Evolutionary conservation across 805 yeast genomes (phyloP), one percentile per base, ranked within the genome.

Genomic region (Lachancea thermotolerans): DNA sequence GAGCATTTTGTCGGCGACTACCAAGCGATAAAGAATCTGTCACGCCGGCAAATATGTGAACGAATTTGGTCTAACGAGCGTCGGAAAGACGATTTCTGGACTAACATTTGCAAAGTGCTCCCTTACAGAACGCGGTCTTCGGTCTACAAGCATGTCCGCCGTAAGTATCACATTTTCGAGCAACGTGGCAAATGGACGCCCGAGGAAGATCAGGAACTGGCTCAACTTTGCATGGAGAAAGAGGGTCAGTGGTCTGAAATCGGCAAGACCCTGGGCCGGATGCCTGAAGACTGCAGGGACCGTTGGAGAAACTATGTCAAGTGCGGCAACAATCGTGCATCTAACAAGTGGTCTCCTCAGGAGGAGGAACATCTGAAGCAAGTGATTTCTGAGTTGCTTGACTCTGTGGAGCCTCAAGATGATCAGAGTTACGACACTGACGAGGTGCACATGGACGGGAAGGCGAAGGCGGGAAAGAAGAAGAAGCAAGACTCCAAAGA

Each of bases 211-310:
- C 74, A 68, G 33, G 72, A 74, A 39, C 70, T 91, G 43, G 78
- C 79, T 1, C 73, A 73, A 44, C 67, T 86, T 42, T 85, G 86
- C 10, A 64, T 74, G 9, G 78, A 80, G 21, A 76, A 78, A 53
- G 87, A 81, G 47, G 88, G 93, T 14, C 88, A 85, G 58, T 91
- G 98, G 98, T 87, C 87, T 54, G 71, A 72, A 35, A 85, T 91
- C 49, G 97, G 97, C 7, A 74, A 74, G 43, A 69, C 71, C 7
- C 71, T 91, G 78, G 87, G 85, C 11, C 73, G 98, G 57, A 91
- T 91, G 98, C 97, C 98, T 0, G 98, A 91, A 59, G 98, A 91
- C 66, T 90, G 97, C 64, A 75, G 98, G 55, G 98, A 91, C 63
- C 74, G 98, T 55, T 91, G 95, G 95, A 74, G 98, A 64, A 91